These are phyloP conservation scores for Globisporangium uncinulatum DNA, from an alignment of 352 stramenopile species.

Conservation along the genomic window DNA sequence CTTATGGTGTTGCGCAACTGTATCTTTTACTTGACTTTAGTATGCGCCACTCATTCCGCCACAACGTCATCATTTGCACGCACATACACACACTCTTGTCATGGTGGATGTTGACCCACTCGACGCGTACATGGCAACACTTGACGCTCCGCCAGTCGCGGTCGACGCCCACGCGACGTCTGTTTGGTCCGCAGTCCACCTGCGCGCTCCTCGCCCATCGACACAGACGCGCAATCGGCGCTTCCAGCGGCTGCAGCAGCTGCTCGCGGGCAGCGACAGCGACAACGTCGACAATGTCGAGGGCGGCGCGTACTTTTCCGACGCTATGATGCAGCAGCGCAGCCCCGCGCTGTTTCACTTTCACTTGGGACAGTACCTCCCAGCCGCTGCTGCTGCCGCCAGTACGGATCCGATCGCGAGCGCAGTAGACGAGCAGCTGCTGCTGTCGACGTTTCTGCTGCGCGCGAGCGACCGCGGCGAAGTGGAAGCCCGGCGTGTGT, in stretches of 20 bases:
- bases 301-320: constrained; percentile 66
- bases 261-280: constrained; percentile 23
- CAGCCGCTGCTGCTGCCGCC: not conserved
- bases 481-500: constrained; percentile 51
- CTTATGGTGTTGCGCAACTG: too few relatives aligned
- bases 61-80: not conserved
- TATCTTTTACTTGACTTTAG: not conserved
- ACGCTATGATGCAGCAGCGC: constrained; percentile 76
- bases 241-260: constrained; percentile 62
- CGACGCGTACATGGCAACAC: constrained; percentile 75
- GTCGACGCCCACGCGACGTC: constrained; percentile 4
- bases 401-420: not conserved
- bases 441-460: constrained; percentile 67
- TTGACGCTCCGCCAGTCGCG: constrained; percentile 26
- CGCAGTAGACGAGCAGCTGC: constrained; percentile 9
- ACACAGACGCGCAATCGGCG: constrained; percentile 47
- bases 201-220: not conserved
- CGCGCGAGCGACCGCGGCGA: constrained; percentile 59
- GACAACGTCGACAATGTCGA: constrained; percentile 3
- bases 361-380: constrained; percentile 67
- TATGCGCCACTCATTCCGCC: not conserved
- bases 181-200: not conserved
- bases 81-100: not conserved
- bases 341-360: constrained; percentile 81
- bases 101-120: constrained; percentile 48